These are phyloP conservation scores for Talaromyces sp. DNA, from an alignment of 2,329 filamentous ascomycete genomes.

Conservation along the genomic window DNA sequence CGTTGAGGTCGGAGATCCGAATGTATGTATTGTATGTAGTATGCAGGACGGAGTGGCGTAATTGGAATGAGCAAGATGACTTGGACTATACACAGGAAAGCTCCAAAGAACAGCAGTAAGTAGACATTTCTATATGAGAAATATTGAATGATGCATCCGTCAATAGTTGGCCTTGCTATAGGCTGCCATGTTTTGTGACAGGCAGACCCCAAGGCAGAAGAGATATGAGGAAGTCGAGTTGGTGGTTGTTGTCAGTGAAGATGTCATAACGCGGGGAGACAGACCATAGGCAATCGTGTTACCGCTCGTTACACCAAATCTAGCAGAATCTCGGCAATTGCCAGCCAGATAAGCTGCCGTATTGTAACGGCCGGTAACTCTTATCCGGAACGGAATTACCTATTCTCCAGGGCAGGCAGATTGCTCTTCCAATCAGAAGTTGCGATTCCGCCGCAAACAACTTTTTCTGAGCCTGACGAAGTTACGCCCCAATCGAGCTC, in stretches of 20 bases:
- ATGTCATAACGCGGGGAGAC: constrained; percentile 13
- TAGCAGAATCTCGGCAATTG: too few relatives aligned
- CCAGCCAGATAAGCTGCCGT: background rate
- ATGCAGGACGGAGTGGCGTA: background rate
- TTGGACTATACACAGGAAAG: background rate
- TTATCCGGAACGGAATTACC: constrained; percentile 7
- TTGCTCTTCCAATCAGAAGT: background rate
- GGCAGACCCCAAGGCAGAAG: background rate
- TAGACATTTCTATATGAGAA: background rate
- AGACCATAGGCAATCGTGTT: constrained; percentile 11
- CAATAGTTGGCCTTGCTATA: background rate
- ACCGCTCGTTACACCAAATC: background rate
- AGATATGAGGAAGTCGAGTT: background rate
- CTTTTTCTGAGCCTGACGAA: background rate
- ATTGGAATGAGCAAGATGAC: background rate
- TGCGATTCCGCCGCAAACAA: background rate
- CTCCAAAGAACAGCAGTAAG: background rate
- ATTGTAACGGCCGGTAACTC: background rate
- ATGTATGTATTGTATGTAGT: background rate
- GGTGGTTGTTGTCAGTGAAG: background rate
- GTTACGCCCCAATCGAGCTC: background rate
- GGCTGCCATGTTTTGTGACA: background rate
- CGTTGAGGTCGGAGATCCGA: background rate
- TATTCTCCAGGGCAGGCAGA: background rate
- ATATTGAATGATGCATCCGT: background rate